Base-by-base conservation (phyloP, 441 rosid genomes). In the Kokia cookei region DNA sequence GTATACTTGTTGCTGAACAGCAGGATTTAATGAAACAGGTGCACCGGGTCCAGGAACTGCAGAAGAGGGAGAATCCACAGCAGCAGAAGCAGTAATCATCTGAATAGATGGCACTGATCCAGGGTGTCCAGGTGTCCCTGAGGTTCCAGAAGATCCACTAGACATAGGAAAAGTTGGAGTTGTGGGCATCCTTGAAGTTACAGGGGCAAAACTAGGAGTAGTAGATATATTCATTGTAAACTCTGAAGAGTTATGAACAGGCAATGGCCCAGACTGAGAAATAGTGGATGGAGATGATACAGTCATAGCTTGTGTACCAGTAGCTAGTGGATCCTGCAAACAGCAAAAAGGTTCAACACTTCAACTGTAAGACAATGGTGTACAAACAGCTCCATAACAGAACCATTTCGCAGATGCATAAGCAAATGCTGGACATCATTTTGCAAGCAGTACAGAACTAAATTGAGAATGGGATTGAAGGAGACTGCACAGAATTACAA, bases 1-100 rank as follows among this genome's bases (percentile, higher is more conserved):
- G 78, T 86, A 87, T 42, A 85, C 75, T 77, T 90, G 95, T 37
- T 84, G 91, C 83, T 84, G 96, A 80, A 81, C 70, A 51, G 76
- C 80, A 71, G 84, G 84, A 82, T 78, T 87, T 74, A 85, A 76
- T 40, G 82, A 72, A 80, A 84, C 68, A 79, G 89, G 82, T 75
- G 78, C 75, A 74, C 71, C 73, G 26, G 93, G 88, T 78, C 93
- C 82, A 73, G 73, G 79, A 59, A 76, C 70, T 54, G 79, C 64
- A 76, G 87, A 73, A 57, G 92, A 71, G 37, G 83, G 79, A 65
- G 86, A 82, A 81, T 82, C 90, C 58, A 80, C 72, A 74, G 82
- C 80, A 48, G 71, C 27, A 50, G 90, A 79, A 61, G 89, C 81
- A 72, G 69, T 73, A 76, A 78, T 69, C 65, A 79, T 76, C 45